Conservation (phyloP, 78 protist species). For the Diacronema lutheri region DNA sequence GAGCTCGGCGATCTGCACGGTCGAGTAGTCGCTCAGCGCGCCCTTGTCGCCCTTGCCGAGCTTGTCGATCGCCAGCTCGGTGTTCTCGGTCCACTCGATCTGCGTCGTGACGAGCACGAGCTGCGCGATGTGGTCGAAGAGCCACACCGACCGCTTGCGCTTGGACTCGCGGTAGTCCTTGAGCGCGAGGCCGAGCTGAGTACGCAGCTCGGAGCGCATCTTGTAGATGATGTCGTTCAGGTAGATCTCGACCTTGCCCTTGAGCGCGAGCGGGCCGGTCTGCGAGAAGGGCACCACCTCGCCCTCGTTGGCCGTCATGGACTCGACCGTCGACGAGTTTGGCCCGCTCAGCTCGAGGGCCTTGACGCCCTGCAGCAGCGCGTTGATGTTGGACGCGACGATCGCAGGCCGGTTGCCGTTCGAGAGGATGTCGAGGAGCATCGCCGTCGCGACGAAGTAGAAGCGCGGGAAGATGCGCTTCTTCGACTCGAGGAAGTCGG, state of each 20-base stretch:
- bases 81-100: slow-evolving; percentile 26
- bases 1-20: not conserved
- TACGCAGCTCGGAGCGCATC: not conserved
- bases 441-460: slow-evolving; percentile 57
- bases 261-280: not conserved
- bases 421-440: slow-evolving; percentile 64
- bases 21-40: not conserved
- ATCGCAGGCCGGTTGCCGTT: slow-evolving; percentile 42
- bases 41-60: not conserved
- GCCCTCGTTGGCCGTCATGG: slow-evolving; percentile 58
- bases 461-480: slow-evolving; percentile 65
- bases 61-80: not conserved
- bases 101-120: slow-evolving; percentile 45
- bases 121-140: slow-evolving; percentile 29
- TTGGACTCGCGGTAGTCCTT: slow-evolving; percentile 39
- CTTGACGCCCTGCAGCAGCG: slow-evolving; percentile 43
- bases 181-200: slow-evolving; percentile 33
- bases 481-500: slow-evolving; percentile 59
- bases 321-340: not conserved
- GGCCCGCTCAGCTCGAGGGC: slow-evolving; percentile 2
- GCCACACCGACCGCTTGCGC: not conserved
- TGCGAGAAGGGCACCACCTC: slow-evolving; percentile 48
- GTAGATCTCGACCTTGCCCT: slow-evolving; percentile 59
- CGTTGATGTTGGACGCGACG: slow-evolving; percentile 37
- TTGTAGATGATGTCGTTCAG: slow-evolving; percentile 33